These are phyloP conservation scores for Coniochaeta prunicola DNA, from an alignment of 2,329 filamentous ascomycete species.

Conservation along the genomic window DNA sequence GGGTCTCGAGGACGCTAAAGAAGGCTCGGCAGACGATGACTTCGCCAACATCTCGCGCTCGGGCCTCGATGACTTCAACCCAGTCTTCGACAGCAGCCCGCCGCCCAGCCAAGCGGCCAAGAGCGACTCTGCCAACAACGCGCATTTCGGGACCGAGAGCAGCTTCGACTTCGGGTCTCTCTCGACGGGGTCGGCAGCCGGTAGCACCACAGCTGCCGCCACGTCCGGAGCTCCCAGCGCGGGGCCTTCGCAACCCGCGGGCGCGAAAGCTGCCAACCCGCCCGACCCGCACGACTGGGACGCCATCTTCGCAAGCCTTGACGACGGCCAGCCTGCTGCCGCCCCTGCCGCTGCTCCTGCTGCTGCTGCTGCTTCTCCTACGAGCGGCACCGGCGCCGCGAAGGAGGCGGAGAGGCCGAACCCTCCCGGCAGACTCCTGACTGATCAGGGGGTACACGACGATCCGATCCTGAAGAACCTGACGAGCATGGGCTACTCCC, in stretches of 20 bases:
- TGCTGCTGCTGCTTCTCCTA: constrained; percentile 6
- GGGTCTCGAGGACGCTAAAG: constrained; percentile 76
- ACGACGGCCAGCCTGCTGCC: constrained; percentile 33
- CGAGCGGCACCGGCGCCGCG: not conserved
- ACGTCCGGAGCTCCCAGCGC: not conserved
- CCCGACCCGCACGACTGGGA: constrained; percentile 81
- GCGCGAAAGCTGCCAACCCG: constrained; percentile 26
- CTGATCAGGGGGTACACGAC: constrained; percentile 71
- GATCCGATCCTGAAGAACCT: constrained; percentile 87
- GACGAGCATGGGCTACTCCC: constrained; percentile 80
- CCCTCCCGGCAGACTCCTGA: constrained; percentile 56
- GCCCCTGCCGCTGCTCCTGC: constrained; percentile 15
- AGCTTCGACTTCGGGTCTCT: constrained; percentile 52
- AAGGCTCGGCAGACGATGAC: constrained; percentile 71
- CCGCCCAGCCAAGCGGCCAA: constrained; percentile 42
- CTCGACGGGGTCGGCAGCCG: constrained; percentile 24
- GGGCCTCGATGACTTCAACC: constrained; percentile 70
- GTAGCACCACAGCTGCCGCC: constrained; percentile 25
- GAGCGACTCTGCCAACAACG: constrained; percentile 28
- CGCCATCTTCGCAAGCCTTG: constrained; percentile 79
- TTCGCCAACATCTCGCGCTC: constrained; percentile 68
- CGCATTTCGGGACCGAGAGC: constrained; percentile 43
- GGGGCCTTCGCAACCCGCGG: not conserved
- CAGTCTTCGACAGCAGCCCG: constrained; percentile 68
- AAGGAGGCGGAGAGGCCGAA: constrained; percentile 12